Evolutionary conservation across 1,284 basidiomycete species (phyloP), one percentile per base, ranked within the genome.

Genomic region (Kwoniella shivajii): DNA sequence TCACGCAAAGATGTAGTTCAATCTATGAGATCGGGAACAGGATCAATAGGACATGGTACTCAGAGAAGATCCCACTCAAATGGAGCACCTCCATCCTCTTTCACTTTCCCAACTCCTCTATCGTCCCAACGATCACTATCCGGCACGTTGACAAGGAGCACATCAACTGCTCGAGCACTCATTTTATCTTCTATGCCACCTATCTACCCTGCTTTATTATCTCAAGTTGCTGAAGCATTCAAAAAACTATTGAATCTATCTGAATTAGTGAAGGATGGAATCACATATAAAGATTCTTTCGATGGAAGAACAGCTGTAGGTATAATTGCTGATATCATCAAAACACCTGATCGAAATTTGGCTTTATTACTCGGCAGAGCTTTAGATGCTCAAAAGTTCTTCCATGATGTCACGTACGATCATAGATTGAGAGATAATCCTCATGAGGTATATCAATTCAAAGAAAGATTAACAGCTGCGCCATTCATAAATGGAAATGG

Each of bases 341-440:
- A 94, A 78, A 99, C 95, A 2, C 92, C 92, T 6, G 96, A 99
- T 78, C 85, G 96, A 18, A 98, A 97, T 76, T 84, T 99, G 22
- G 96, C 96, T 4, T 80, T 99, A 43, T 82, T 99, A 2, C 84
- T 99, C 10, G 96, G 96, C 13, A 85, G 96, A 46, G 93, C 95
- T 5, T 82, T 99, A 54, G 96, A 99, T 73, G 90, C 93, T 13
- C 96, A 99, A 80, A 99, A 98, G 80, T 98, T 95, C 80, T 99
- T 99, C 76, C 96, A 99, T 76, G 96, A 98, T 71, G 96, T 99
- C 63, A 97, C 95, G 6, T 99, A 99, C 74, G 94, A 98, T 72
- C 96, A 99, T 76, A 87, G 95, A 13, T 76, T 99, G 61, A 83
- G 96, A 48, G 96, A 99, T 78, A 92, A 87, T 66, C 81, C 87